Evolutionary conservation across 257 asterid species (phyloP).

Genomic region (Nicotiana obtusifolia): DNA sequence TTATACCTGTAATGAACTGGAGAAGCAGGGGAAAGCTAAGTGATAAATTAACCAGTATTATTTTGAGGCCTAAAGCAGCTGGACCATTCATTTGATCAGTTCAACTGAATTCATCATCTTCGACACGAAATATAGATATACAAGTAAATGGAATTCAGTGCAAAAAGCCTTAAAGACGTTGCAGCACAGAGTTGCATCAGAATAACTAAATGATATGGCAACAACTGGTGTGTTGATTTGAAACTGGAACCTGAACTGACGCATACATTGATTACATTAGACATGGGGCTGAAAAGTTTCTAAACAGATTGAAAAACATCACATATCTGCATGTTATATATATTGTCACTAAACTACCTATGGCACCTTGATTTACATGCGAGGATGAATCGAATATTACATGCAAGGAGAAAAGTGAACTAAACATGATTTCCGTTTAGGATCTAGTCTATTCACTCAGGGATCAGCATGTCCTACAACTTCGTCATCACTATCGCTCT

Average conservation of each 20-base stretch:
- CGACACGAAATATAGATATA: not conserved
- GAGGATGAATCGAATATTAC: slow-evolving; percentile 1
- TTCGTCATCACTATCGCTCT: slow-evolving; percentile 53
- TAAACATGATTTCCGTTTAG: slow-evolving; percentile 5
- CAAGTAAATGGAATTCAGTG: not conserved
- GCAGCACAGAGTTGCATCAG: too few species aligned
- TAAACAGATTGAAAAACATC: not conserved
- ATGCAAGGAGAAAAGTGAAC: not conserved
- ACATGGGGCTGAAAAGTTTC: not conserved
- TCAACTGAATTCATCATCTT: not conserved
- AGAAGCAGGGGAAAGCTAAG: too few species aligned
- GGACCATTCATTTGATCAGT: not conserved
- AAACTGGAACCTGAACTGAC: not conserved
- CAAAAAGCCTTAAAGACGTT: not conserved
- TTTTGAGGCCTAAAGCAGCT: not conserved
- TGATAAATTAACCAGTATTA: too few species aligned
- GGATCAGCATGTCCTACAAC: slow-evolving; percentile 58
- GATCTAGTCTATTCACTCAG: slow-evolving; percentile 4
- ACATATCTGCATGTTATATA: not conserved
- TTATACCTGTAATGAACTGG: too few species aligned
- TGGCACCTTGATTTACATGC: slow-evolving; percentile 10
- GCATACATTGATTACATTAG: slow-evolving; percentile 5
- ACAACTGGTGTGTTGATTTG: not conserved
- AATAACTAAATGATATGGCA: too few species aligned
- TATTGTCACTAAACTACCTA: not conserved